phyloP scores from a whole-genome alignment of 495 filamentous ascomycete genomes.

The Trypethelium eluteriae region DNA sequence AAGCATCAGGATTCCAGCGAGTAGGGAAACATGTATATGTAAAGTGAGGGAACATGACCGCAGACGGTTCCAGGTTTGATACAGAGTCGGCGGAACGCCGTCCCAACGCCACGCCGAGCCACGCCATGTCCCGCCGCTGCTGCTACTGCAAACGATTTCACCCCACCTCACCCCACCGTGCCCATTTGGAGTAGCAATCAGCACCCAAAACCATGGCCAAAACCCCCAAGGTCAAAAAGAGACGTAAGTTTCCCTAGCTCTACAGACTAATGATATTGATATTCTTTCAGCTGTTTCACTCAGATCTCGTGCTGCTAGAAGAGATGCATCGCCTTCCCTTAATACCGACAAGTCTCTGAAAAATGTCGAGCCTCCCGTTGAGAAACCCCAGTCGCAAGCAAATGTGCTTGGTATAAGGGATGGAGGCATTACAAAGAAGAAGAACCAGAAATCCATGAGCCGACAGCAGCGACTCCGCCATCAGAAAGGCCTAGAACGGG shows the following conservation, averaged over 20 bases:
- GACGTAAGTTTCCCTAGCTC: conserved; percentile 14
- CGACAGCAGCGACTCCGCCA: conserved; percentile 59
- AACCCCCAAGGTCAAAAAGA: conserved; percentile 34
- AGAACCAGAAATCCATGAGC: conserved; percentile 51
- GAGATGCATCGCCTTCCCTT: conserved; percentile 37
- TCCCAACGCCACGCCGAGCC: neutral
- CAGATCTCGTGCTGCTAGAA: conserved; percentile 24
- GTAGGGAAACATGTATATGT: neutral
- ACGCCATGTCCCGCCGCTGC: neutral
- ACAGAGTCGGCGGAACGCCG: neutral
- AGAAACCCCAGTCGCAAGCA: conserved; percentile 45
- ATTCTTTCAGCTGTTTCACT: conserved; percentile 17
- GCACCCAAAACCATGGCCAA: conserved; percentile 30
- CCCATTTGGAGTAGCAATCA: neutral
- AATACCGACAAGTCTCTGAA: conserved; percentile 70
- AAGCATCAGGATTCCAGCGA: neutral
- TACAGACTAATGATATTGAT: neutral
- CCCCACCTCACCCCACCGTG: neutral
- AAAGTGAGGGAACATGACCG: neutral
- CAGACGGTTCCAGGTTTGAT: neutral
- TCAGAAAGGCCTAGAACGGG: conserved; percentile 65
- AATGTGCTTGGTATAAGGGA: conserved; percentile 56
- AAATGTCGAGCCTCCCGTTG: conserved; percentile 48
- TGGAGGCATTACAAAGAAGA: conserved; percentile 58
- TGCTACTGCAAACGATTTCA: neutral